Percentiles rank a stretch among this genome's conserved stretches.
Conservation (phyloP, 306 rosid species). For the Styphnolobium japonicum region DNA sequence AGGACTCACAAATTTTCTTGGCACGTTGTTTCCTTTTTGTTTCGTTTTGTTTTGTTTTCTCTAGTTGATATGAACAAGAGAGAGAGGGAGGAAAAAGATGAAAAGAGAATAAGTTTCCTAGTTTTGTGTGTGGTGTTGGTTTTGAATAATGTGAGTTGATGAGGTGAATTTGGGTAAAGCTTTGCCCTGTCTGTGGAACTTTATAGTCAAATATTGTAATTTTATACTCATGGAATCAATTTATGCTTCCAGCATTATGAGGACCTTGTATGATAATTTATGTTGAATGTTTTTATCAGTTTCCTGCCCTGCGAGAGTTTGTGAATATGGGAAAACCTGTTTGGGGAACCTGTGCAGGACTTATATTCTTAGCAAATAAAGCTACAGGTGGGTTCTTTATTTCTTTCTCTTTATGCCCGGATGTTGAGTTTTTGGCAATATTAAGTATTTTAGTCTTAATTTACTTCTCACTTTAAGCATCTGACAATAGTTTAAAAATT, state of each 20-base stretch:
- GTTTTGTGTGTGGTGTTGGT: neutral
- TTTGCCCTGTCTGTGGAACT: neutral
- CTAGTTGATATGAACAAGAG: neutral
- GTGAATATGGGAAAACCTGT: constrained; percentile 93
- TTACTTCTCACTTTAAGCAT: neutral
- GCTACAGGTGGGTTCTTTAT: constrained; percentile 60
- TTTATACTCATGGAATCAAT: neutral
- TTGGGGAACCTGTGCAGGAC: constrained; percentile 99
- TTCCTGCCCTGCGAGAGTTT: constrained; percentile 90
- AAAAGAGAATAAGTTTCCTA: neutral
- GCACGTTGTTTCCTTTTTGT: neutral
- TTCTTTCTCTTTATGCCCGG: neutral
- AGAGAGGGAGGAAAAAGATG: neutral
- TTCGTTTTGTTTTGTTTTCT: neutral
- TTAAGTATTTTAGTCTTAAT: neutral
- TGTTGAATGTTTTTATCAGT: constrained; percentile 44
- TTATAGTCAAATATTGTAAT: neutral
- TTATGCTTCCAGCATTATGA: neutral
- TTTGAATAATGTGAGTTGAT: neutral
- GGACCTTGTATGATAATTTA: neutral
- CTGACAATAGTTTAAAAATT: neutral
- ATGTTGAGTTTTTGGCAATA: neutral
- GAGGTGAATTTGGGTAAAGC: neutral
- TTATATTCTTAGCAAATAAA: constrained; percentile 84
- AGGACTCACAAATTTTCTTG: neutral